Evolutionary conservation across 441 rosid species (phyloP).

Genomic region (Bocquillonia castaneifolia): DNA sequence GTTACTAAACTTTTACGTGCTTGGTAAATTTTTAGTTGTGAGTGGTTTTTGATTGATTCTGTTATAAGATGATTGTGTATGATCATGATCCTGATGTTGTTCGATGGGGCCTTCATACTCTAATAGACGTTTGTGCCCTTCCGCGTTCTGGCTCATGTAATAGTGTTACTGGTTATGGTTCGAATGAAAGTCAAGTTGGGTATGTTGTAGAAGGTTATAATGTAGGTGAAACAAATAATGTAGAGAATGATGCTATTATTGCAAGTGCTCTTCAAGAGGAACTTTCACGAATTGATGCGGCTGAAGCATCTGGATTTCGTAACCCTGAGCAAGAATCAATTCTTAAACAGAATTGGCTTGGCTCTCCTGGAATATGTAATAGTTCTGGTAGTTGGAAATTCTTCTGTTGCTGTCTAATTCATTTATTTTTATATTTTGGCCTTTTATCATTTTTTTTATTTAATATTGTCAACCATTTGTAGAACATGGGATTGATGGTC

Average conservation of each 20-base stretch:
- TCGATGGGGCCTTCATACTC: constrained; percentile 77
- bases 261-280: constrained; percentile 82
- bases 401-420: constrained; percentile 5
- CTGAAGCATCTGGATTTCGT: constrained; percentile 44
- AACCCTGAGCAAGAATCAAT: constrained; percentile 39
- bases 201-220: constrained; percentile 58
- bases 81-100: constrained; percentile 70
- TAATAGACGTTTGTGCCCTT: constrained; percentile 50
- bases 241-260: constrained; percentile 71
- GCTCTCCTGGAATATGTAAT: constrained; percentile 22
- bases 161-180: constrained; percentile 49
- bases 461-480: constrained; percentile 17
- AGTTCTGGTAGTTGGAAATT: constrained; percentile 30
- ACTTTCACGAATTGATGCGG: constrained; percentile 53
- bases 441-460: constrained; percentile 12
- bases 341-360: constrained; percentile 63
- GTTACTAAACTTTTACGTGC: constrained; percentile 8
- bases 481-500: constrained; percentile 31
- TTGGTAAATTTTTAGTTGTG: not conserved
- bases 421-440: constrained; percentile 10
- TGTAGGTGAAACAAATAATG: constrained; percentile 24
- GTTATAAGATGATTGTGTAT: constrained; percentile 28
- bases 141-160: constrained; percentile 45
- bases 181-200: constrained; percentile 41
- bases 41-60: constrained; percentile 1